Evolutionary conservation across 106 monocot species (phyloP).

Genomic region (Gastrodia elata): DNA sequence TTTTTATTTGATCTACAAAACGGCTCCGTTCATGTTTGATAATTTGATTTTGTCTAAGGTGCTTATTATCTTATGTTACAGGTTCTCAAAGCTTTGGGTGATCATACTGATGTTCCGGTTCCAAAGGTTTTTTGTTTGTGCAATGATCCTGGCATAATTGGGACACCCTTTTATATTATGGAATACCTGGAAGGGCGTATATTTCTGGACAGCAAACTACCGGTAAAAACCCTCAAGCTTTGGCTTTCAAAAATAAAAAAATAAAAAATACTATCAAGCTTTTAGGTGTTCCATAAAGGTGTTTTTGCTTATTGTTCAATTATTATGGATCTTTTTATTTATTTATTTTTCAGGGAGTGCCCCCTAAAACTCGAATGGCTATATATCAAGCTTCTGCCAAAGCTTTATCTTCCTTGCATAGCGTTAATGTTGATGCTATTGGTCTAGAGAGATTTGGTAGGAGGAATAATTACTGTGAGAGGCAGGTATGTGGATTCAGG

Average conservation of each 20-base stretch:
- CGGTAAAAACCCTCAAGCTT: conserved; percentile 37
- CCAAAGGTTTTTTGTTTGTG: conserved; percentile 88
- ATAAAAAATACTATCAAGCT: no score
- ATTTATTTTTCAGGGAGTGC: conserved; percentile 45
- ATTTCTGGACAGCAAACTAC: conserved; percentile 67
- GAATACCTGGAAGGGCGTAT: conserved; percentile 87
- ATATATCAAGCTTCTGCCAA: conserved; percentile 67
- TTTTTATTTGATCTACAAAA: not conserved
- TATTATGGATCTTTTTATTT: conserved; percentile 4
- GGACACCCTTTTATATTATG: conserved; percentile 96
- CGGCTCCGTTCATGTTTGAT: not conserved
- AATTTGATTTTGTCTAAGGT: conserved; percentile 6
- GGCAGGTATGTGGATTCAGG: conserved; percentile 48
- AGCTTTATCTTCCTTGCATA: conserved; percentile 75
- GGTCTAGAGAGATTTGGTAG: conserved; percentile 78
- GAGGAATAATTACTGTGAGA: conserved; percentile 89
- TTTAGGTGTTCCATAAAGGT: not conserved
- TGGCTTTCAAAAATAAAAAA: no score
- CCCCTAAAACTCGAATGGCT: conserved; percentile 46
- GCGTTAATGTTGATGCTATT: conserved; percentile 67
- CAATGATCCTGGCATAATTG: conserved; percentile 72
- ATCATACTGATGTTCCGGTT: conserved; percentile 79
- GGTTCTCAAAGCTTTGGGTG: conserved; percentile 85
- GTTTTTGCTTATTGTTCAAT: not conserved
- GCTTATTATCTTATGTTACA: conserved; percentile 18